Evolutionary conservation across 164 flowering plant genomes (phyloP), one percentile per base, ranked within the genome.

Genomic region (Kalanchoe fedtschenkoi): DNA sequence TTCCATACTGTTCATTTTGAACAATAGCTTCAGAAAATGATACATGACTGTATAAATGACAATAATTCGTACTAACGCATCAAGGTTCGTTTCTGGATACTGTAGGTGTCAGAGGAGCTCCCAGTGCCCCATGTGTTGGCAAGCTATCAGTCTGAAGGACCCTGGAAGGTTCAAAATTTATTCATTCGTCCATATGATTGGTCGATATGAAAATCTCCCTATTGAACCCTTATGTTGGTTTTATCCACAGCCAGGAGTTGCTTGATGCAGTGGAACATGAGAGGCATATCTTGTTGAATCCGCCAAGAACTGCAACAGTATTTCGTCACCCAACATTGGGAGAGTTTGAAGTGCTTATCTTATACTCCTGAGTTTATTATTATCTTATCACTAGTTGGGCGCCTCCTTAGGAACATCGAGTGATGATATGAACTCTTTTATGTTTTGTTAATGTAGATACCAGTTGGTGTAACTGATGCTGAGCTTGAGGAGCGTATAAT

Each of bases 101-200:
- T 74, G n/a, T 57, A 77, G 81, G 78, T 75, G 76, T 44, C 81
- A 77, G 43, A 72, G 81, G 65, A 77, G 81, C 62, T 75, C 80
- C 21, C 71, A 77, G 17, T 77, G 81, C 53, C 81, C 81, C 38
- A 78, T 78, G 82, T 78, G 80, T 68, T 78, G 82, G 80, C 82
- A 76, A 28, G 17, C 75, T 34, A 74, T 78, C 60, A 74, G 78
- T 46, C 56, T 78, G 70, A 78, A 78, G 72, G 80, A 78, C 65
- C 69, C 82, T 15, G 21, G 57, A 37, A 69, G 81, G 81, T 77
- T 62, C 17, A 30, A n/a, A 54, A 6, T 51, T 26, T 4, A n/a
- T 35, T 34, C 24, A 4, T 42, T 13, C 15, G n/a, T 32, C 19
- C 17, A 0, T 28, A 15, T 16, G 34, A 29, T 28, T 24, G 6